Evolutionary conservation across 1,139 yeast species (phyloP).

Genomic region (Magnusiomyces paraingens): DNA sequence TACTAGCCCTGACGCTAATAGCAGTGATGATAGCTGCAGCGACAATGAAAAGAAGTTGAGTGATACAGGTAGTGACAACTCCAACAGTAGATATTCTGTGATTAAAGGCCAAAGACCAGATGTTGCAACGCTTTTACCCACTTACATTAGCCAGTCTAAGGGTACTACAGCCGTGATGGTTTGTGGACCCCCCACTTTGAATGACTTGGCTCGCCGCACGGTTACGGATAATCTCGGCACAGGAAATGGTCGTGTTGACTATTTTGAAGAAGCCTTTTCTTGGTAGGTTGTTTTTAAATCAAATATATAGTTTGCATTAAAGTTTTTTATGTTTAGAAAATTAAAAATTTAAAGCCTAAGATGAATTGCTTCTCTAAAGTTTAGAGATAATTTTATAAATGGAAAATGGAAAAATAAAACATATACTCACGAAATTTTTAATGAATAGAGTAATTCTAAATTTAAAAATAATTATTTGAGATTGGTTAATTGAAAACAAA

Average conservation of each 20-base stretch:
- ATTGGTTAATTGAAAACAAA: too few species aligned
- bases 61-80: background rate
- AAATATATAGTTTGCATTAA: too few species aligned
- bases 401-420: too few species aligned
- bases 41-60: constrained; percentile 6
- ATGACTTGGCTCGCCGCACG: constrained; percentile 33
- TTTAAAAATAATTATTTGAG: too few species aligned
- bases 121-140: constrained; percentile 6
- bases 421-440: too few species aligned
- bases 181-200: constrained; percentile 40
- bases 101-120: constrained; percentile 29
- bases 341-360: too few species aligned
- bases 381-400: too few species aligned
- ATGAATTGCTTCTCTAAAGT: too few species aligned
- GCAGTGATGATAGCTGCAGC: background rate
- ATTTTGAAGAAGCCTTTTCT: constrained; percentile 39
- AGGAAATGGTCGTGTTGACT: constrained; percentile 32
- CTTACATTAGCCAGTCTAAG: constrained; percentile 29
- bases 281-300: too few species aligned
- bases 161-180: constrained; percentile 16
- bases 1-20: background rate
- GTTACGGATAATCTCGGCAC: constrained; percentile 17
- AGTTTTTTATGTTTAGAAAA: too few species aligned
- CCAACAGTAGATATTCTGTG: background rate
- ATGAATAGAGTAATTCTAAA: too few species aligned